Evolutionary conservation across 768 basidiomycete species (phyloP), one percentile per base, ranked within the genome.

Genomic region (Trichaptum fuscoviolaceum): DNA sequence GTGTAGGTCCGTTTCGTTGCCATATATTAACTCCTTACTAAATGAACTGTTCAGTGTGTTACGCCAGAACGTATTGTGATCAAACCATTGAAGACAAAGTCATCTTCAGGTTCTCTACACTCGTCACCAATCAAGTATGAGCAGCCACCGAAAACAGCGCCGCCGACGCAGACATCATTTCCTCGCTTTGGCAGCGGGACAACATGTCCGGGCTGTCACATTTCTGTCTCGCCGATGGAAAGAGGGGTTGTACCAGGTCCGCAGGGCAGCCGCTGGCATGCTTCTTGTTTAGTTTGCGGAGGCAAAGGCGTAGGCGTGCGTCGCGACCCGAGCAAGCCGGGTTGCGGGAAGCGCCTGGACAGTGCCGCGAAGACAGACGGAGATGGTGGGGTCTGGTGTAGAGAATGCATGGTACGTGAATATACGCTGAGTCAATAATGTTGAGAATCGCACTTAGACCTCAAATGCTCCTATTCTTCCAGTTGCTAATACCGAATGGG

Each of bases 181-280:
- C 82, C 85, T 58, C 84, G 86, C 6, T 90, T 89, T 71, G 89
- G 88, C 15, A 81, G 83, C 62, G 80, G 82, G 35, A 77, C 81
- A n/a, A 69, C 80, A 17, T 95, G 93, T 71, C 91, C 92, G 10
- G 92, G 90, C 26, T 95, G 93, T 74, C 80, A 80, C 64, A 86
- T 84, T 70, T 73, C 84, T 0, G 93, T 94, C 15, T 91, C 90
- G 18, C 85, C 85, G 1, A 93, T 95, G 92, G 93, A 94, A 71
- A 81, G 85, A 66, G 93, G 93, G 9, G 92, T 94, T 34, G 89
- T 95, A 52, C 88, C 91, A 27, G 93, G 93, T 5, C 93, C 93
- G 25, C 88, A 91, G 67, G 90, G 90, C 36, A 87, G 88, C 35
- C 84, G 85, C 68, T 95, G 93, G 93, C 93, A 95, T 74, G 80